These are phyloP conservation scores for Guadua angustifolia DNA, from an alignment of 176 grass and related monocot genomes.

Conservation along the genomic window DNA sequence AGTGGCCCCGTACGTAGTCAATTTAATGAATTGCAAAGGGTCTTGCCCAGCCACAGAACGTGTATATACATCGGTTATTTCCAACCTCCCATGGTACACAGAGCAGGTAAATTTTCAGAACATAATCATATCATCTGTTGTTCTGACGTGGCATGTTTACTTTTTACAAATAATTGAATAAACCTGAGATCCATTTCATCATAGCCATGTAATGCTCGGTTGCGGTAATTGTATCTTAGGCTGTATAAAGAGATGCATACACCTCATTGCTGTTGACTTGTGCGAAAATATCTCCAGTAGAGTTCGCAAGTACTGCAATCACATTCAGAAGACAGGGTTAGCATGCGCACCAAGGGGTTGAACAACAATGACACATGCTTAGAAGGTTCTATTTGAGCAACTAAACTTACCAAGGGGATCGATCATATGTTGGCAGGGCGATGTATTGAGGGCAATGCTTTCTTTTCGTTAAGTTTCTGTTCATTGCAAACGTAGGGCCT, in stretches of 20 bases:
- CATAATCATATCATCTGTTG: not conserved
- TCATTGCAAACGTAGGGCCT: constrained; percentile 38
- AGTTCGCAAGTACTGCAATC: constrained; percentile 47
- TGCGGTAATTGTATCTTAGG: constrained; percentile 13
- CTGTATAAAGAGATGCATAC: constrained; percentile 26
- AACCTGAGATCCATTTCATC: not conserved
- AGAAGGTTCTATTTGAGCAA: not conserved
- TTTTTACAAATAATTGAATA: constrained; percentile 26
- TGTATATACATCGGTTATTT: constrained; percentile 8
- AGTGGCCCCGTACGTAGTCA: not conserved
- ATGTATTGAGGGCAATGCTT: constrained; percentile 62
- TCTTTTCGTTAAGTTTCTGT: constrained; percentile 24
- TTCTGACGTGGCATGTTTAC: not conserved
- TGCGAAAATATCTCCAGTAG: constrained; percentile 43
- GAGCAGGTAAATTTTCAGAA: not conserved
- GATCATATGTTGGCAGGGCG: constrained; percentile 68
- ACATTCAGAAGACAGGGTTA: constrained; percentile 29
- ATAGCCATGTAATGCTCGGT: not conserved
- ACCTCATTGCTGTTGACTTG: constrained; percentile 7
- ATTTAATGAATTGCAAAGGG: not conserved
- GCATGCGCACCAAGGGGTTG: not conserved
- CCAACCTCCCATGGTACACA: not conserved
- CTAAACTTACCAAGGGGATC: constrained; percentile 59
- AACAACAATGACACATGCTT: constrained; percentile 5
- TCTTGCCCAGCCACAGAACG: not conserved